Conservation (phyloP, 306 rosid genomes). For the Medicago ruthenica region DNA sequence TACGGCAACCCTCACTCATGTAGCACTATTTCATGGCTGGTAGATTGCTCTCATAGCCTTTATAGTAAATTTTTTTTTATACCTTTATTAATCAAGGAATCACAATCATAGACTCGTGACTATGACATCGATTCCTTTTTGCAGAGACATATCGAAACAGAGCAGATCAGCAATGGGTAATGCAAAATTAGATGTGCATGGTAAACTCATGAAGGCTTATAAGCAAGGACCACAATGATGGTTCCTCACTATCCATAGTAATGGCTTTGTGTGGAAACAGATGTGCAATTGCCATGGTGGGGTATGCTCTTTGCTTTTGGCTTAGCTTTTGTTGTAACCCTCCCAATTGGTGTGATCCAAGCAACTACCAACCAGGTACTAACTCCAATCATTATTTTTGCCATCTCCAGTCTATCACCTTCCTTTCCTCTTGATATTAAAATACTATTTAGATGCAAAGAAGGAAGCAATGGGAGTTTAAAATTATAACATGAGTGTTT, state of each 20-base stretch:
- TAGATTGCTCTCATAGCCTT: slow-evolving; percentile 44
- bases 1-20: slow-evolving; percentile 91
- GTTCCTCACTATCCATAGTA: slow-evolving; percentile 72
- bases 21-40: slow-evolving; percentile 91
- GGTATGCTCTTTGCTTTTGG: slow-evolving; percentile 90
- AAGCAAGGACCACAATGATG: slow-evolving; percentile 96
- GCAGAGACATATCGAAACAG: slow-evolving; percentile 81
- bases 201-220: slow-evolving; percentile 80
- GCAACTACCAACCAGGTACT: slow-evolving; percentile 97
- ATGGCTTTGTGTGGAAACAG: slow-evolving; percentile 80
- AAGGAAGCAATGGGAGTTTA: no score
- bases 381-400: background rate
- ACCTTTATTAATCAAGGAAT: background rate
- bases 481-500: background rate
- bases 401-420: no score
- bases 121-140: slow-evolving; percentile 22
- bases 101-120: background rate
- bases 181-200: slow-evolving; percentile 77
- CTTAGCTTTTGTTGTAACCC: slow-evolving; percentile 87
- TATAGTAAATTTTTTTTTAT: background rate
- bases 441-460: no score
- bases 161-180: slow-evolving; percentile 77
- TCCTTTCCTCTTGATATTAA: no score
- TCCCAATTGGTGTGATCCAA: slow-evolving; percentile 96
- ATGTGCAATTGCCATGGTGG: slow-evolving; percentile 97